Conservation (phyloP, 1,284 basidiomycete genomes). For the Earliella scabrosa region DNA sequence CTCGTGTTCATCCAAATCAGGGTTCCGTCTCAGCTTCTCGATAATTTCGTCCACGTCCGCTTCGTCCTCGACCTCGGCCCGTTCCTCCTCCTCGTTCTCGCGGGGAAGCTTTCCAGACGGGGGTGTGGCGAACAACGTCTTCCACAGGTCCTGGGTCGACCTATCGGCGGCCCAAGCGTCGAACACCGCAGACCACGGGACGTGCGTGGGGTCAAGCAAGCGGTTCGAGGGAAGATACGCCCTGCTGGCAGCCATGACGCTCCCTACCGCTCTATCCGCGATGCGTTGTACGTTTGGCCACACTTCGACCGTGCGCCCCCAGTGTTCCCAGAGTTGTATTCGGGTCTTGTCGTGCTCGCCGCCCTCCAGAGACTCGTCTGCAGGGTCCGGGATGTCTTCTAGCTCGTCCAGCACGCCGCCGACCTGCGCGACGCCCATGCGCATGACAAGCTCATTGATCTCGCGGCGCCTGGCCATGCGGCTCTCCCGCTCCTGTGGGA, state of each 20-base stretch:
- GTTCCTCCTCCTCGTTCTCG: conserved; percentile 45
- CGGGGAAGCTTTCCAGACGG: conserved; percentile 39
- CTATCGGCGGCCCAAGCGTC: conserved; percentile 64
- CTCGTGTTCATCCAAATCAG: conserved; percentile 78
- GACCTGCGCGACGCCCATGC: conserved; percentile 76
- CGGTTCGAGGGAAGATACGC: conserved; percentile 32
- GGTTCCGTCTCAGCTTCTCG: conserved; percentile 74
- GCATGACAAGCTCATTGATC: conserved; percentile 79
- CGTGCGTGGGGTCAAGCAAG: conserved; percentile 56
- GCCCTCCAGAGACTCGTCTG: conserved; percentile 16
- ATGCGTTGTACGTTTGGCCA: conserved; percentile 73
- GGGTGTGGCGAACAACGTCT: conserved; percentile 55
- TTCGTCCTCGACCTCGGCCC: conserved; percentile 39
- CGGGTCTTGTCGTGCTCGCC: conserved; percentile 30
- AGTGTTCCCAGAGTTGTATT: conserved; percentile 68
- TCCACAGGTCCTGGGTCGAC: conserved; percentile 54
- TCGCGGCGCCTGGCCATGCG: conserved; percentile 69
- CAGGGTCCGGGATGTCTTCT: conserved; percentile 29
- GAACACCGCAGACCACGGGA: conserved; percentile 68
- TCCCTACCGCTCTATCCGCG: conserved; percentile 75
- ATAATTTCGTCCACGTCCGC: conserved; percentile 69
- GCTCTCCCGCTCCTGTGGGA: conserved; percentile 56
- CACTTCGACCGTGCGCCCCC: conserved; percentile 68
- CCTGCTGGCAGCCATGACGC: conserved; percentile 52
- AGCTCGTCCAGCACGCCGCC: conserved; percentile 66